Evolutionary conservation across 305 asterid genomes (phyloP).

Genomic region (Ilex paraguariensis): DNA sequence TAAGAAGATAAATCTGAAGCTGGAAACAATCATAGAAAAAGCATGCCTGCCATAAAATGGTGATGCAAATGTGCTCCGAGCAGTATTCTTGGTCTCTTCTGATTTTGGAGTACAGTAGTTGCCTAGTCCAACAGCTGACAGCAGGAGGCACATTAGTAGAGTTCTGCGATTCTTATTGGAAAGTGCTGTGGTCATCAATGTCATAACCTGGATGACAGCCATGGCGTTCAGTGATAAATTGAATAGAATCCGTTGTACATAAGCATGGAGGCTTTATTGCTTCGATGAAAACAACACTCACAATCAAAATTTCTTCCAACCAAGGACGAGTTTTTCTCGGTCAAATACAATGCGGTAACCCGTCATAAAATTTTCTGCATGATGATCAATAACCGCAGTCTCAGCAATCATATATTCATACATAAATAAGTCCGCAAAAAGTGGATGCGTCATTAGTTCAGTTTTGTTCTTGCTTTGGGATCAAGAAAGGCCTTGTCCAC

Average conservation of each 20-base stretch:
- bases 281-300: constrained; percentile 25
- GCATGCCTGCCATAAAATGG: constrained; percentile 19
- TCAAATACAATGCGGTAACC: constrained; percentile 81
- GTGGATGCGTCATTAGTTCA: no score
- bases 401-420: no score
- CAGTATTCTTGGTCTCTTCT: constrained; percentile 18
- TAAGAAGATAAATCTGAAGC: constrained; percentile 21
- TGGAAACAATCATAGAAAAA: constrained; percentile 17
- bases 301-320: constrained; percentile 72
- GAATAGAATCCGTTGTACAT: not conserved
- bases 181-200: constrained; percentile 28
- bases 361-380: constrained; percentile 78
- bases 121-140: constrained; percentile 32
- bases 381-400: not conserved
- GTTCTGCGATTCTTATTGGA: constrained; percentile 31
- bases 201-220: constrained; percentile 52
- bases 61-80: constrained; percentile 29
- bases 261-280: not conserved
- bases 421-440: no score
- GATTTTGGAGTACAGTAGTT: constrained; percentile 23
- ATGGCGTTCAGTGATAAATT: not conserved
- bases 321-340: constrained; percentile 74
- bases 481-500: no score
- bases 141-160: constrained; percentile 44
- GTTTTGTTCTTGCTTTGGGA: no score